These are phyloP conservation scores for Kwoniella heveanensis DNA, from an alignment of 768 basidiomycete genomes.

Conservation along the genomic window DNA sequence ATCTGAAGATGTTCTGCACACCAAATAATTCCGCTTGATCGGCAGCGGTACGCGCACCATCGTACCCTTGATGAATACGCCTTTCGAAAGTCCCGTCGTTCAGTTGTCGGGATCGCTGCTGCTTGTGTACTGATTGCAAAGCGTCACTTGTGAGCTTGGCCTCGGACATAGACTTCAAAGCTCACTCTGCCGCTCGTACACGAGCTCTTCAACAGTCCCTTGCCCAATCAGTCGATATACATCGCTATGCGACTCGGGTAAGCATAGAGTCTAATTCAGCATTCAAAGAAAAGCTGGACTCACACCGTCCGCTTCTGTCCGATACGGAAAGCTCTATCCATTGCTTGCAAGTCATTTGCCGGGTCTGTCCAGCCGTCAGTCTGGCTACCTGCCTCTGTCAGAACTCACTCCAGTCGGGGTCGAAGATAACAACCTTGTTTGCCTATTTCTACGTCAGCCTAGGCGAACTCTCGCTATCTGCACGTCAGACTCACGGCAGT, in stretches of 20 bases:
- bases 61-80: constrained; percentile 48
- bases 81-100: constrained; percentile 51
- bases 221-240: constrained; percentile 53
- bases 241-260: too few species aligned
- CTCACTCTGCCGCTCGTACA: constrained; percentile 54
- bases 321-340: constrained; percentile 56
- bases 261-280: too few species aligned
- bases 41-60: constrained; percentile 36
- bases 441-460: too few species aligned
- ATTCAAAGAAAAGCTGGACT: too few species aligned
- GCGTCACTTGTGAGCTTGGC: neutral
- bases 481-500: constrained; percentile 63
- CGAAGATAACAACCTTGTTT: constrained; percentile 92
- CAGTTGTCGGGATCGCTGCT: constrained; percentile 41
- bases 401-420: constrained; percentile 90
- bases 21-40: constrained; percentile 53
- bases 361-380: constrained; percentile 75
- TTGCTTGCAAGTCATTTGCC: constrained; percentile 78
- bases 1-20: constrained; percentile 52
- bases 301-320: constrained; percentile 54
- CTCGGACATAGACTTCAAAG: neutral
- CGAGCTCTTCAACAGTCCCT: constrained; percentile 54
- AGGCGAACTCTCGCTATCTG: neutral
- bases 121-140: constrained; percentile 44
- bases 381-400: neutral